Conservation (phyloP, 2,329 filamentous ascomycete species). For the Alternaria panax region DNA sequence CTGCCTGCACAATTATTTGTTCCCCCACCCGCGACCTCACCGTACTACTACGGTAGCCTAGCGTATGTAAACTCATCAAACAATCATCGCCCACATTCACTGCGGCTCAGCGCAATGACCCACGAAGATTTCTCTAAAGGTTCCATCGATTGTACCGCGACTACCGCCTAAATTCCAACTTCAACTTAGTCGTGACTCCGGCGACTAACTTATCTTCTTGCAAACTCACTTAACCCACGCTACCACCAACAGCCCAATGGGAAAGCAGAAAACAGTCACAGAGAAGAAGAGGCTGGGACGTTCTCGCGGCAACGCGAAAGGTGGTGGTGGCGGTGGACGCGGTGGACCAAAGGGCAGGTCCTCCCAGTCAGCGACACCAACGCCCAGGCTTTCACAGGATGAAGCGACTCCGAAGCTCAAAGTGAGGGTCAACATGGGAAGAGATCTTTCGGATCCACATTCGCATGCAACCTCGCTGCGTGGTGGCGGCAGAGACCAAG, state of each 20-base stretch:
- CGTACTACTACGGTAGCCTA: background rate
- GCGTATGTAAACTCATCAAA: background rate
- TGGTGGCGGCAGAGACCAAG: background rate
- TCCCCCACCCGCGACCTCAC: background rate
- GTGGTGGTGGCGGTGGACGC: background rate
- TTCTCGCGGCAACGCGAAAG: background rate
- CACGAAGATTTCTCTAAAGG: background rate
- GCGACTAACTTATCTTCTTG: background rate
- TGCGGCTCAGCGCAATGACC: background rate
- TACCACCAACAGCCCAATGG: background rate
- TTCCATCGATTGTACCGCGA: background rate
- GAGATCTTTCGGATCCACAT: background rate
- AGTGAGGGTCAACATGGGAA: background rate
- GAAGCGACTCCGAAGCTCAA: background rate
- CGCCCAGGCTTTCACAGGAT: background rate
- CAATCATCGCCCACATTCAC: background rate
- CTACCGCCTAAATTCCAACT: background rate
- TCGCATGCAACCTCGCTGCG: background rate
- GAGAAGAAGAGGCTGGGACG: background rate
- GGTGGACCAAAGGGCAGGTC: background rate
- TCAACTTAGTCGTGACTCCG: background rate
- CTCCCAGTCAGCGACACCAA: slow-evolving; percentile 1
- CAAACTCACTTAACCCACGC: too few species aligned
- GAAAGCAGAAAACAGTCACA: background rate
- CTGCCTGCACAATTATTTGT: background rate